Evolutionary conservation across 148 eudicot species (phyloP).

Genomic region (Rhododendron mucronatum): DNA sequence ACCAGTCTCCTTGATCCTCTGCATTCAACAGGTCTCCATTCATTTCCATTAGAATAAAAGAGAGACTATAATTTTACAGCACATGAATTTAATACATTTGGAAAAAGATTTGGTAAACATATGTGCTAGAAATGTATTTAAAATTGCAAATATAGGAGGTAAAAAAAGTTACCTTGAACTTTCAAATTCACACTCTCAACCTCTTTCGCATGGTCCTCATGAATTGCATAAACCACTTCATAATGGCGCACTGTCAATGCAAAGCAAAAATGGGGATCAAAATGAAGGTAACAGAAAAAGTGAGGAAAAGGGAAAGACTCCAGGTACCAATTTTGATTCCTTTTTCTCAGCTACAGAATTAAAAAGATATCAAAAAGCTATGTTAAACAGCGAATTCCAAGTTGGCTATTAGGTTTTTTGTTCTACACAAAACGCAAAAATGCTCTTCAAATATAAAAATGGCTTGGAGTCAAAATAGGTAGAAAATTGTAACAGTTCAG

Average conservation of each 20-base stretch:
- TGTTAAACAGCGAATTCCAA: background rate
- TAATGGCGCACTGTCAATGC: conserved; percentile 72
- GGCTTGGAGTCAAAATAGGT: background rate
- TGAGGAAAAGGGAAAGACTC: background rate
- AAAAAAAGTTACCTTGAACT: conserved; percentile 54
- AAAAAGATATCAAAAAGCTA: background rate
- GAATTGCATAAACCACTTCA: conserved; percentile 87
- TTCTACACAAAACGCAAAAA: background rate
- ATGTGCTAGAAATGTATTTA: background rate
- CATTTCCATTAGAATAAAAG: background rate
- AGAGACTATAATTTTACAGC: background rate
- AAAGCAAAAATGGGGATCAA: conserved; percentile 8
- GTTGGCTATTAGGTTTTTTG: background rate
- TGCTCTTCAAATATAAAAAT: background rate
- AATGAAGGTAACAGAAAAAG: background rate
- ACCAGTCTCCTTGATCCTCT: background rate
- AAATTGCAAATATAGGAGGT: background rate
- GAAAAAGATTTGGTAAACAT: background rate
- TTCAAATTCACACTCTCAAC: conserved; percentile 75
- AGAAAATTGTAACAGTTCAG: background rate
- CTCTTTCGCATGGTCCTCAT: conserved; percentile 61
- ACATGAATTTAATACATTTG: background rate
- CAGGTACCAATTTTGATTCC: background rate
- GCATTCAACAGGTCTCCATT: no score
- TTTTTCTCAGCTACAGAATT: background rate